Evolutionary conservation across 495 filamentous ascomycete genomes (phyloP).

Genomic region (Neurospora sp.): DNA sequence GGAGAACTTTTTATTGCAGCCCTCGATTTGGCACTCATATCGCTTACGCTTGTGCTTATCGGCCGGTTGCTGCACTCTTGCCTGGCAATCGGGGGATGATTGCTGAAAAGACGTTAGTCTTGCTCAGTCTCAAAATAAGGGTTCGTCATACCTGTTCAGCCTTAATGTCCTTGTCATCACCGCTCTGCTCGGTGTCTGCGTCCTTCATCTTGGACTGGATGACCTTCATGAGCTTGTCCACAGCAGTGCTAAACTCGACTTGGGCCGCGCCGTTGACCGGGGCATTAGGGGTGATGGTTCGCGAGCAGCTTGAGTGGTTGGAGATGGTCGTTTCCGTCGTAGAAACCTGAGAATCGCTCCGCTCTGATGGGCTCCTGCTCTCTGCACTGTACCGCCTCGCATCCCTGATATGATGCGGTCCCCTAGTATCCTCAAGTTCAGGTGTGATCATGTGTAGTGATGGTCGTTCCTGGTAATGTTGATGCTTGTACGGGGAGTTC

Average conservation of each 20-base stretch:
- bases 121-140: neutral
- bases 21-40: constrained; percentile 64
- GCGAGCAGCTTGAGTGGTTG: constrained; percentile 8
- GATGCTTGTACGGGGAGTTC: constrained; percentile 23
- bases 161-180: constrained; percentile 1
- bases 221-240: constrained; percentile 86
- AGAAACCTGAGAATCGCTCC: constrained; percentile 26
- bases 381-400: constrained; percentile 7
- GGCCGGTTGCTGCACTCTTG: neutral
- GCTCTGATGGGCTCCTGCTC: constrained; percentile 26
- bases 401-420: constrained; percentile 6
- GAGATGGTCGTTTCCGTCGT: constrained; percentile 3
- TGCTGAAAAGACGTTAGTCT: neutral
- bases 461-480: constrained; percentile 24
- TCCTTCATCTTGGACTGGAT: constrained; percentile 59
- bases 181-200: neutral
- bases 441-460: constrained; percentile 11
- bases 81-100: neutral
- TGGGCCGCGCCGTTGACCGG: constrained; percentile 21
- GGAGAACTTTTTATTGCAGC: constrained; percentile 73
- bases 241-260: constrained; percentile 62
- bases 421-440: constrained; percentile 2
- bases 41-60: constrained; percentile 41
- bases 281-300: constrained; percentile 17
- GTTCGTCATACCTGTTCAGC: constrained; percentile 4